Base-by-base conservation (phyloP, 2,329 filamentous ascomycete genomes). In the Pyricularia sp. region DNA sequence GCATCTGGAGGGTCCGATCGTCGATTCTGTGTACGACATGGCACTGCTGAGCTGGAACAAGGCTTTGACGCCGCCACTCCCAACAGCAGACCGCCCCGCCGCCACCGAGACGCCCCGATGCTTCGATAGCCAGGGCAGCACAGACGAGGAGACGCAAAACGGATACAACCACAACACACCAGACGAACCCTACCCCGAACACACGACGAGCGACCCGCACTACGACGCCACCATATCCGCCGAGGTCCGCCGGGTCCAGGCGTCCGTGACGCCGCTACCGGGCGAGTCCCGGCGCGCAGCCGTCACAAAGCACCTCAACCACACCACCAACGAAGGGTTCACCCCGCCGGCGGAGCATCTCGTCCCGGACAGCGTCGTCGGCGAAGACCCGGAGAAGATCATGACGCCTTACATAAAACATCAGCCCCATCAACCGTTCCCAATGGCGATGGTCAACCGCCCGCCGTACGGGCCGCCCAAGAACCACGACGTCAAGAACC, bases 21-120 rank as follows among this genome's bases (percentile, higher is more conserved):
- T 93, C 0, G 88, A 92, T 69, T 84, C 85, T 1, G 74, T 93
- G 28, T 92, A 91, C 71, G 90, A 93, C 68, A 86, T 87, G 68
- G 87, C 88, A 0, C 73, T 92, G 53, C 80, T 92, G 8, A 88
- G 86, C 0, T 93, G 89, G 89, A 79, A 87, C 68, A 86, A 85
- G 66, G 75, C 76, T 0, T 71, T 91, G 0, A 75, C 85, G 0
- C 86, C 87, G 1, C 78, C 83, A 0, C 72, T 89, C 7, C 87
- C 87, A 4, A 82, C 78, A 64, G 73, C 82, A 19, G 73, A 77
- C n/a, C 77, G 75, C 1, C 82, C 84, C 0, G 84, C 84, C 3
- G 73, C 74, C 13, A 73, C 72, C 1, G 74, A 69, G 5, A 66
- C 72, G 6, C 63, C 66, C 60, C 66, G 69, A 66, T 75, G 72